Conservation (phyloP, 2,329 filamentous ascomycete genomes). For the Fusarium longipes region DNA sequence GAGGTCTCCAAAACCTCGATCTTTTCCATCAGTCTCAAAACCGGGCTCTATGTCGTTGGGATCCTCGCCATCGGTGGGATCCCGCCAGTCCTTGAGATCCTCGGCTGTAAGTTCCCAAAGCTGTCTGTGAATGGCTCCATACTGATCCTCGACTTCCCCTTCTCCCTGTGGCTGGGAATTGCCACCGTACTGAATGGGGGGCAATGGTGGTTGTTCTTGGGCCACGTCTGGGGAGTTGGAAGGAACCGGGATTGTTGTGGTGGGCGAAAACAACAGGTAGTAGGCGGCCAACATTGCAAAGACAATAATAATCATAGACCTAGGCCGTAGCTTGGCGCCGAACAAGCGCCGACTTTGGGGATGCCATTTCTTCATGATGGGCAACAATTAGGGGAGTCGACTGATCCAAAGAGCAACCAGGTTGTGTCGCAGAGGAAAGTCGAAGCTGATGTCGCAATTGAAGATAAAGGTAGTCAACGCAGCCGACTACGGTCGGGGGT, state of each 20-base stretch:
- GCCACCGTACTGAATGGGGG: conserved; percentile 4
- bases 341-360: conserved; percentile 47
- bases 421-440: conserved; percentile 3
- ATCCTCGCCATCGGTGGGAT: conserved; percentile 52
- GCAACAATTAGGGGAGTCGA: conserved; percentile 7
- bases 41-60: conserved; percentile 52
- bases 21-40: conserved; percentile 53
- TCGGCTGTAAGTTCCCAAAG: conserved; percentile 52
- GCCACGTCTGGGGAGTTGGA: conserved; percentile 18
- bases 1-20: conserved; percentile 48
- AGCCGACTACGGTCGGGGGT: conserved; percentile 28
- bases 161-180: conserved; percentile 16
- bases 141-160: conserved; percentile 21
- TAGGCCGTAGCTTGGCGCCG: conserved; percentile 54
- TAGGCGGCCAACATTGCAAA: conserved; percentile 57
- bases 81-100: conserved; percentile 52
- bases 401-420: conserved; percentile 10
- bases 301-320: conserved; percentile 55
- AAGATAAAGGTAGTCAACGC: conserved; percentile 8
- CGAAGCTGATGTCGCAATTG: conserved; percentile 16
- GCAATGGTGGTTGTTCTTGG: background rate
- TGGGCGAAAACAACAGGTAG: conserved; percentile 55
- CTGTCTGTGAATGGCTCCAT: conserved; percentile 32
- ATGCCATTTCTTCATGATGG: conserved; percentile 51
- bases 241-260: conserved; percentile 50